Percentiles rank a stretch among this genome's conserved stretches.
These are phyloP conservation scores for Penstemon barbatus DNA, from an alignment of 257 asterid species.

Conservation along the genomic window DNA sequence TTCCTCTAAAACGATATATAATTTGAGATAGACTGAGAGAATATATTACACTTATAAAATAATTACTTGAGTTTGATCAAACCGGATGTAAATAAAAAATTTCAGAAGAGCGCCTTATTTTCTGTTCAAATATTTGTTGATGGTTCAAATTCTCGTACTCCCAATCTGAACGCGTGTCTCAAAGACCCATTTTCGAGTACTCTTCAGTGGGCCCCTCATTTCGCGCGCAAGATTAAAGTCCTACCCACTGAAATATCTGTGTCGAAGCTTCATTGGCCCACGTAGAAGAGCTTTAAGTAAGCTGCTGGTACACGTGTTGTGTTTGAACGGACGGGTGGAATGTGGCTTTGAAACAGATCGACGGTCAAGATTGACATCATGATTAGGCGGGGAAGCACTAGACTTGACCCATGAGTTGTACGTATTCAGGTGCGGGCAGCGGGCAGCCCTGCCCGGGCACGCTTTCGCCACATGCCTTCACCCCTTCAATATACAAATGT, in stretches of 20 bases:
- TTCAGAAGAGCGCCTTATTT: too few relatives aligned
- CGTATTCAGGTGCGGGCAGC: slow-evolving; percentile 10
- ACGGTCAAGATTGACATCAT: slow-evolving; percentile 33
- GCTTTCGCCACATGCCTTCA: neutral
- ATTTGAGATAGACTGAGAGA: too few relatives aligned
- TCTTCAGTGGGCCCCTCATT: slow-evolving; percentile 19
- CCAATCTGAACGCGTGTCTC: neutral
- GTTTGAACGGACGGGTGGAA: slow-evolving; percentile 44
- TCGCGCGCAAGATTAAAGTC: neutral
- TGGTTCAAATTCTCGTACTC: neutral
- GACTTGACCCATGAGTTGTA: slow-evolving; percentile 1
- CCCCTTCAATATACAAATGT: neutral
- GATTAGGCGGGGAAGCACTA: slow-evolving; percentile 31
- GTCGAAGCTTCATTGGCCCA: slow-evolving; percentile 32
- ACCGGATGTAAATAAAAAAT: too few relatives aligned
- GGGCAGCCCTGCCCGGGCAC: neutral
- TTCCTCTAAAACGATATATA: too few relatives aligned
- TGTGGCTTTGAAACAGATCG: slow-evolving; percentile 10
- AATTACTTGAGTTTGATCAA: too few relatives aligned
- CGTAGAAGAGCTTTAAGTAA: slow-evolving; percentile 11
- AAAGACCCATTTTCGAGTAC: neutral
- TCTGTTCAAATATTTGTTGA: too few relatives aligned
- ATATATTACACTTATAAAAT: too few relatives aligned
- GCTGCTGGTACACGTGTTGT: slow-evolving; percentile 40
- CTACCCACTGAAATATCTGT: slow-evolving; percentile 18